These are phyloP conservation scores for Pleurotus pulmonarius DNA, from an alignment of 768 basidiomycete genomes.

Conservation along the genomic window DNA sequence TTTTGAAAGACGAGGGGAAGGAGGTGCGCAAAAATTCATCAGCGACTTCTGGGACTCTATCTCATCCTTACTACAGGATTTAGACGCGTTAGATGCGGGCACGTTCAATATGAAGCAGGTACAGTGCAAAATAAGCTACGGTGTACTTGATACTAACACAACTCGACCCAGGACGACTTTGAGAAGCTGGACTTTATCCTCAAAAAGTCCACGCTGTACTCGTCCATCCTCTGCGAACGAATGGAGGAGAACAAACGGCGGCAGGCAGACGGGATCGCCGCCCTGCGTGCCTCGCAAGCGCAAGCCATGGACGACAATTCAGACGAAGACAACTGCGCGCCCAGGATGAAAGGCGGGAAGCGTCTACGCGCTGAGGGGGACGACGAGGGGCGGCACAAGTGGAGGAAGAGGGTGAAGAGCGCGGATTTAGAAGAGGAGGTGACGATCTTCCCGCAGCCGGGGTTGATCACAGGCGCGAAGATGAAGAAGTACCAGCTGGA, in stretches of 20 bases:
- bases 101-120: neutral
- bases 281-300: conserved; percentile 17
- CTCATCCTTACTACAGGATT: no score
- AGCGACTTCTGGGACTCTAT: neutral
- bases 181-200: conserved; percentile 56
- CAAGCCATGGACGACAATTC: neutral
- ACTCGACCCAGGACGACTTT: neutral
- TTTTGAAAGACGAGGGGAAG: no score
- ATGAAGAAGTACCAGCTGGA: conserved; percentile 91
- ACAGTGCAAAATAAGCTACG: neutral
- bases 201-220: conserved; percentile 74
- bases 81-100: neutral
- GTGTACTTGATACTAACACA: neutral
- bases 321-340: neutral
- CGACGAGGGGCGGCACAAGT: conserved; percentile 9
- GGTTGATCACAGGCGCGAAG: conserved; percentile 77
- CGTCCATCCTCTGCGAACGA: conserved; percentile 62
- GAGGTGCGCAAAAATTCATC: neutral
- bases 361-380: conserved; percentile 17
- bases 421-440: conserved; percentile 21
- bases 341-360: conserved; percentile 15
- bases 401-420: neutral
- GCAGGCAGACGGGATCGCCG: conserved; percentile 20
- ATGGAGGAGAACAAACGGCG: conserved; percentile 62
- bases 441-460: conserved; percentile 64